These are phyloP conservation scores for Fomitopsis schrenkii DNA, from an alignment of 1,284 basidiomycete species.

Conservation along the genomic window DNA sequence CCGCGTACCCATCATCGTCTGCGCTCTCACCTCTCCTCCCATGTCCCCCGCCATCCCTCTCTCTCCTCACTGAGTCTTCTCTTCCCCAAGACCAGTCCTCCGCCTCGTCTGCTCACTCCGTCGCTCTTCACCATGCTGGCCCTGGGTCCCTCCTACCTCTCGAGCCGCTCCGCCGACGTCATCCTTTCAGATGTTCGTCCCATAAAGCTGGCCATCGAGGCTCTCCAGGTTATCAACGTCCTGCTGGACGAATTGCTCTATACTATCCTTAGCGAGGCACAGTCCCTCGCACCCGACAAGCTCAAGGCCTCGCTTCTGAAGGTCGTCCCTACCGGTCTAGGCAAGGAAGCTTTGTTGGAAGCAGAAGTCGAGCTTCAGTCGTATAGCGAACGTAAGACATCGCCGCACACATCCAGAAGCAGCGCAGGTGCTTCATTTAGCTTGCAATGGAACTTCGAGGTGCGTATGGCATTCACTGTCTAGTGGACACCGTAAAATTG, in stretches of 20 bases:
- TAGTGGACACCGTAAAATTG: not conserved
- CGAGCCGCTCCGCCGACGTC: constrained; percentile 77
- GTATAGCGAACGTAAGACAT: constrained; percentile 71
- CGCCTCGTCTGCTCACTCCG: not conserved
- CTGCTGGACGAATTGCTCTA: constrained; percentile 86
- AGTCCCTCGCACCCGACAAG: constrained; percentile 72
- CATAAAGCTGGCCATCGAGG: constrained; percentile 75
- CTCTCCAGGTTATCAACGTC: constrained; percentile 76
- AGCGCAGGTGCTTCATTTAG: constrained; percentile 37
- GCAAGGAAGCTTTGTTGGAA: constrained; percentile 87
- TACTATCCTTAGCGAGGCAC: constrained; percentile 64
- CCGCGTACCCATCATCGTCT: not conserved
- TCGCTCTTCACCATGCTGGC: constrained; percentile 7
- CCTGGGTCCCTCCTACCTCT: constrained; percentile 69
- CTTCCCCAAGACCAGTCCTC: not conserved
- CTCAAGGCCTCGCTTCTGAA: constrained; percentile 72
- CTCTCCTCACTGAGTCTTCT: not conserved
- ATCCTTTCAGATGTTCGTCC: constrained; percentile 88
- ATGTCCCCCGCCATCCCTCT: not conserved
- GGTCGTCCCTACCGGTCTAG: constrained; percentile 73
- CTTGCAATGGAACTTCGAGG: constrained; percentile 72
- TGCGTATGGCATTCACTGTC: constrained; percentile 31
- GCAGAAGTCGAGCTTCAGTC: constrained; percentile 87
- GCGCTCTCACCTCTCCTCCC: not conserved
- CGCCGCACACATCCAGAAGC: constrained; percentile 35